Evolutionary conservation across 257 asterid genomes (phyloP).

Genomic region (Solanum pimpinellifolium): DNA sequence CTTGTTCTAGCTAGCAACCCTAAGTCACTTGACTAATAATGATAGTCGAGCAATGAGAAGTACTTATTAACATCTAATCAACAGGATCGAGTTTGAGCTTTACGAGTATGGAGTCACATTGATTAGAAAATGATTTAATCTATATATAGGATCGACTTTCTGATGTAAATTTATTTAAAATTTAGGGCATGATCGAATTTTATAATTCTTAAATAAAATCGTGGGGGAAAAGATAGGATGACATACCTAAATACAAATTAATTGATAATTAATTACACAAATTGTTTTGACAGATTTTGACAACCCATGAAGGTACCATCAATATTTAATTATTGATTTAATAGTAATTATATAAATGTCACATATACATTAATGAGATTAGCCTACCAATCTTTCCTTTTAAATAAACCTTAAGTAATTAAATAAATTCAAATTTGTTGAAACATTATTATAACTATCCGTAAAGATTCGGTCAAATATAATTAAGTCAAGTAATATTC

Average conservation of each 20-base stretch:
- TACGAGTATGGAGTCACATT: rapidly evolving
- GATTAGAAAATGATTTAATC: too few relatives aligned
- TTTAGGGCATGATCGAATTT: not conserved
- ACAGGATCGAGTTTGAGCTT: rapidly evolving
- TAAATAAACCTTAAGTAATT: not conserved
- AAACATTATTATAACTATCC: not conserved
- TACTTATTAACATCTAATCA: not conserved
- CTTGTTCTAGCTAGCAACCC: not conserved
- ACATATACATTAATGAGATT: not conserved
- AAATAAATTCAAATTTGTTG: not conserved
- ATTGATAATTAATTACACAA: not conserved
- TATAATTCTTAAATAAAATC: not conserved
- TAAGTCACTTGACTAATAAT: not conserved
- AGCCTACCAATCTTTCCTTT: not conserved
- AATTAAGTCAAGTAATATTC: too few relatives aligned
- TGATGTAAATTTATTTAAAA: not conserved
- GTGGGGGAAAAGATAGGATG: not conserved
- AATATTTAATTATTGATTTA: not conserved
- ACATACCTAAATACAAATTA: not conserved
- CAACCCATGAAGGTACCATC: not conserved
- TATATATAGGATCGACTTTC: too few relatives aligned
- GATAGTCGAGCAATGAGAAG: not conserved
- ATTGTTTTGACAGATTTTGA: not conserved
- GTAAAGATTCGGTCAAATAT: too few relatives aligned
- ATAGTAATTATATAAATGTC: not conserved